phyloP scores from a whole-genome alignment of 371 early-diverging fungal species.

The Mucor velutinosus region DNA sequence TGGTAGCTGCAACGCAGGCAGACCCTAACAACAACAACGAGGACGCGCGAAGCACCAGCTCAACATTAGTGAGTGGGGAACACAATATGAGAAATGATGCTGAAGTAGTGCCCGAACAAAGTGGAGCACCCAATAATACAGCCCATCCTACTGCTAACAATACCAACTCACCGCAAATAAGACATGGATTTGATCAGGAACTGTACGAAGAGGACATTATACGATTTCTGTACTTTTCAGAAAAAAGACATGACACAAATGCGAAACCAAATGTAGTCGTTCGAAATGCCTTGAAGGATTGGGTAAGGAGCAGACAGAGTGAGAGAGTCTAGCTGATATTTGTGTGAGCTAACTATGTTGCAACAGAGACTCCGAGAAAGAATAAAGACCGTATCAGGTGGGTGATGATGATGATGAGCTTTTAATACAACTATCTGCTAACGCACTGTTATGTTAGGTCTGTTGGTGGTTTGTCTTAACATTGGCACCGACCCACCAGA shows the following conservation, averaged over 20 bases:
- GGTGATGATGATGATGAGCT: neutral
- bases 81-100: conserved; percentile 32
- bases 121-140: neutral
- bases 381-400: conserved; percentile 55
- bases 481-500: conserved; percentile 98
- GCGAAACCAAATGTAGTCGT: conserved; percentile 28
- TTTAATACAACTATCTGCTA: no score
- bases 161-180: conserved; percentile 18
- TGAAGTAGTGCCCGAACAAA: conserved; percentile 17
- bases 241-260: conserved; percentile 60
- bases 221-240: conserved; percentile 61
- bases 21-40: conserved; percentile 40
- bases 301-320: conserved; percentile 29
- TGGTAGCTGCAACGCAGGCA: conserved; percentile 34
- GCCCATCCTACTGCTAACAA: neutral
- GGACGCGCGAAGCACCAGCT: conserved; percentile 63
- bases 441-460: conserved; percentile 33
- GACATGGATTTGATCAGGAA: conserved; percentile 63
- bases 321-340: no score
- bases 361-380: conserved; percentile 42
- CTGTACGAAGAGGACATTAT: conserved; percentile 59
- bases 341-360: neutral
- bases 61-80: conserved; percentile 63
- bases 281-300: conserved; percentile 37
- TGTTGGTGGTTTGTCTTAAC: conserved; percentile 90